Base-by-base conservation (phyloP, 768 basidiomycete species). In the Mycena galopus region DNA sequence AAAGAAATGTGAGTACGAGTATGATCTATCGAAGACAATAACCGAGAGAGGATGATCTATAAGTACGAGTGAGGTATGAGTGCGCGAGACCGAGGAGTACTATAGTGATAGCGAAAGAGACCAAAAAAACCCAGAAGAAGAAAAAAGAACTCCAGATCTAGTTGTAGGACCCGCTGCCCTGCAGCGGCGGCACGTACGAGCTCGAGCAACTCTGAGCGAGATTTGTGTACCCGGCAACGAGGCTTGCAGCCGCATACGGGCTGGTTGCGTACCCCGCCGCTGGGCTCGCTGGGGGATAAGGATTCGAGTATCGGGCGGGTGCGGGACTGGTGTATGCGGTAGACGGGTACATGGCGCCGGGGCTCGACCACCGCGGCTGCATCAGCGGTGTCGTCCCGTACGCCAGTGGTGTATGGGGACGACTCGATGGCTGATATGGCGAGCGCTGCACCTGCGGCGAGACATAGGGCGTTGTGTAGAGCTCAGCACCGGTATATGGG, bases 391-490 rank as follows among this genome's bases (percentile, higher is more conserved):
- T 50, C 67, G 23, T 53, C 11, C 51, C 51, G 29, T 66, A 59
- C 9, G 56, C 14, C 1, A 65, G n/a, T 14, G 69, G 69, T 47
- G 62, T 70, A 4, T 30, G 55, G 11, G 69, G 55, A 11, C 55
- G 69, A 23, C 69, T 58, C 44, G 55, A 56, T 25, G 61, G 32
- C 32, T 53, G 67, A 17, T 67, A 67, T 16, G 66, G 67, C 14
- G 67, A 68, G 44, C 14, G 37, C 21, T 1, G 51, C 30, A n/a
- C 53, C 56, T 14, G 53, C 30, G 30, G 56, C 29, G 16, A 42
- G 16, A 42, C 39, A 55, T 63, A 64, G 3, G 69, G 69, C 39
- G 16, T 17, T 42, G 39, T 42, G 39, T 42, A 42, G 56, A n/a
- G n/a, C n/a, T n/a, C n/a, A n/a, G n/a, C n/a, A n/a, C 62, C 59